Conservation (phyloP, 306 rosid species). For the Styphnolobium japonicum region DNA sequence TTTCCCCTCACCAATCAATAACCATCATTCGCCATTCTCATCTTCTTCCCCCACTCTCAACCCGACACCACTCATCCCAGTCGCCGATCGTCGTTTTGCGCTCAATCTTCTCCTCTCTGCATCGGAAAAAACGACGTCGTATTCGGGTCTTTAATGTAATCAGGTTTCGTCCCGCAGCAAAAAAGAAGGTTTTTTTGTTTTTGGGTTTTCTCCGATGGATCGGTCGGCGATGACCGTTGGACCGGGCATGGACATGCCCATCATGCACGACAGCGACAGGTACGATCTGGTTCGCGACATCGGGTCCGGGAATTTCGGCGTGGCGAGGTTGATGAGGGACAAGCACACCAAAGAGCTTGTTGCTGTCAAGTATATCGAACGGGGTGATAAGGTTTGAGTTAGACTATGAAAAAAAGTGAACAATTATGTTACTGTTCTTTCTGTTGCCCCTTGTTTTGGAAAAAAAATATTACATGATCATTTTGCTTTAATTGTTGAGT, state of each 20-base stretch:
- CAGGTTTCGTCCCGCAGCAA: slow-evolving; percentile 1
- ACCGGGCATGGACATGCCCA: slow-evolving; percentile 90
- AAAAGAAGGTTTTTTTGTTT: background rate
- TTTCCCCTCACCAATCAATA: background rate
- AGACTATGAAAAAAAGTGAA: background rate
- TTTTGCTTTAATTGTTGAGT: slow-evolving; percentile 28
- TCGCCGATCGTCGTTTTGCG: background rate
- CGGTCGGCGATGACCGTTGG: slow-evolving; percentile 67
- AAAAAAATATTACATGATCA: slow-evolving; percentile 18
- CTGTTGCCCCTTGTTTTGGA: slow-evolving; percentile 28
- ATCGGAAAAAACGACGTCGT: slow-evolving; percentile 24
- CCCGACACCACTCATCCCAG: background rate
- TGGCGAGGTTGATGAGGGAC: slow-evolving; percentile 89
- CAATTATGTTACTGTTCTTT: no score
- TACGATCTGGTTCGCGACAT: slow-evolving; percentile 91
- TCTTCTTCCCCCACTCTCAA: background rate
- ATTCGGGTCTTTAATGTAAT: slow-evolving; percentile 35
- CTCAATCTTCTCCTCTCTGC: no score
- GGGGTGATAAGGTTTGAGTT: slow-evolving; percentile 83
- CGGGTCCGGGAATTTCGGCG: slow-evolving; percentile 93
- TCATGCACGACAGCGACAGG: slow-evolving; percentile 97
- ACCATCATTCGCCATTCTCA: background rate
- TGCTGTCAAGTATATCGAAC: slow-evolving; percentile 90
- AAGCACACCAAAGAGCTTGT: slow-evolving; percentile 88
- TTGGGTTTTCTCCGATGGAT: slow-evolving; percentile 51